phyloP scores from a whole-genome alignment of 1,284 basidiomycete genomes.

The Cutaneotrichosporon sp. region DNA sequence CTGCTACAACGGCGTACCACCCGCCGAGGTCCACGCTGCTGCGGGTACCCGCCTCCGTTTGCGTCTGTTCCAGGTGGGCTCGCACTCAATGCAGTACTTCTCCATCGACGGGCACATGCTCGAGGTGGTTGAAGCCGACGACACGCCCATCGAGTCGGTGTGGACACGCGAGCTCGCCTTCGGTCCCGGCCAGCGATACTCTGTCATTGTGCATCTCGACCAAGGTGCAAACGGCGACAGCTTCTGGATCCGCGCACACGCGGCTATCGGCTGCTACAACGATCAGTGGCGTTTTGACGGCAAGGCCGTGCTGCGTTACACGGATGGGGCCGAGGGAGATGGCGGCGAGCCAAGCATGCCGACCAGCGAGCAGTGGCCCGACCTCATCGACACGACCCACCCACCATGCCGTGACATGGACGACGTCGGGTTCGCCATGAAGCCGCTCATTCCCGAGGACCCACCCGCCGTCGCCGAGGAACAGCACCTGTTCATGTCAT shows the following conservation, averaged over 20 bases:
- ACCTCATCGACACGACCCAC: not conserved
- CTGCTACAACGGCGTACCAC: conserved; percentile 5
- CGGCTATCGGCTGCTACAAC: conserved; percentile 16
- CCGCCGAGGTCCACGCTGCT: not conserved
- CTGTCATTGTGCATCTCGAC: conserved; percentile 34
- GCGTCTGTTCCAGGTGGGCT: conserved; percentile 25
- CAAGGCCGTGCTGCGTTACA: conserved; percentile 12
- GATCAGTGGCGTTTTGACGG: not conserved
- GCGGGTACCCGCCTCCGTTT: conserved; percentile 13
- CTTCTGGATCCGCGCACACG: conserved; percentile 38
- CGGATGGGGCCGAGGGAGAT: conserved; percentile 4
- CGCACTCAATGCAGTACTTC: conserved; percentile 13
- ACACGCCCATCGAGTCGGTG: conserved; percentile 23
- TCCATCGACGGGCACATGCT: conserved; percentile 32
- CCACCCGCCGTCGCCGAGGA: conserved; percentile 11
- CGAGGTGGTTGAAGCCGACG: conserved; percentile 31
- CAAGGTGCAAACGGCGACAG: conserved; percentile 24
- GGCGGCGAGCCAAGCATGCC: conserved; percentile 13
- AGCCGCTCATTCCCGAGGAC: conserved; percentile 11
- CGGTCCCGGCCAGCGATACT: conserved; percentile 35
- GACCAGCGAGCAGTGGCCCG: conserved; percentile 20
- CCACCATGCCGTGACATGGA: conserved; percentile 9
- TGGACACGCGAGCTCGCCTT: conserved; percentile 25
- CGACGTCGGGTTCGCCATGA: not conserved
- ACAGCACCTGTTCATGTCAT: conserved; percentile 22